Evolutionary conservation across 257 asterid species (phyloP).

Genomic region (Knoxia roxburghii): DNA sequence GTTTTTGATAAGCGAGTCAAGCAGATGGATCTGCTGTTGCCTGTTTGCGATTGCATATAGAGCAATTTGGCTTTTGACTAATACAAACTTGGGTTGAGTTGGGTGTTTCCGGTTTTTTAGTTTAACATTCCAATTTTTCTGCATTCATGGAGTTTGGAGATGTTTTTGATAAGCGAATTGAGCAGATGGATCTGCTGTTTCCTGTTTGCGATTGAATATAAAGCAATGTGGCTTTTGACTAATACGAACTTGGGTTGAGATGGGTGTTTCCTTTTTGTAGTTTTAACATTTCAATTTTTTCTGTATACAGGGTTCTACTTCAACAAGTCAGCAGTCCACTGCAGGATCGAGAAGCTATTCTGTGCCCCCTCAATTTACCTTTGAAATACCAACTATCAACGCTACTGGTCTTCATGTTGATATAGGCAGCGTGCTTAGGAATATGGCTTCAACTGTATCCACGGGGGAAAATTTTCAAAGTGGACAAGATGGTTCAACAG

Average conservation of each 20-base stretch:
- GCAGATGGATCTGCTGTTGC: neutral
- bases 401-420: conserved; percentile 36
- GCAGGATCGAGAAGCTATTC: conserved; percentile 40
- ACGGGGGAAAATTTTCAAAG: conserved; percentile 31
- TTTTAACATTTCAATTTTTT: neutral
- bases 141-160: too few relatives aligned
- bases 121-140: neutral
- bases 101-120: neutral
- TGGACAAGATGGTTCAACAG: conserved; percentile 24
- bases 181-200: neutral
- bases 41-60: neutral
- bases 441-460: conserved; percentile 38
- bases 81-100: neutral
- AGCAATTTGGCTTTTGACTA: neutral
- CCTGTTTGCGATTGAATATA: neutral
- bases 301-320: conserved; percentile 41
- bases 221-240: neutral
- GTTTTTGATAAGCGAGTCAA: neutral
- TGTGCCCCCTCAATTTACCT: conserved; percentile 37
- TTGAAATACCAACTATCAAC: conserved; percentile 40
- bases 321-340: conserved; percentile 27
- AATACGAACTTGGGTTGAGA: neutral
- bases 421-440: conserved; percentile 42
- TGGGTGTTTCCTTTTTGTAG: neutral
- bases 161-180: neutral